Percentiles rank a stretch among this genome's conserved stretches.
Conservation (phyloP, 352 stramenopile species). For the Blastocystis sp. region DNA sequence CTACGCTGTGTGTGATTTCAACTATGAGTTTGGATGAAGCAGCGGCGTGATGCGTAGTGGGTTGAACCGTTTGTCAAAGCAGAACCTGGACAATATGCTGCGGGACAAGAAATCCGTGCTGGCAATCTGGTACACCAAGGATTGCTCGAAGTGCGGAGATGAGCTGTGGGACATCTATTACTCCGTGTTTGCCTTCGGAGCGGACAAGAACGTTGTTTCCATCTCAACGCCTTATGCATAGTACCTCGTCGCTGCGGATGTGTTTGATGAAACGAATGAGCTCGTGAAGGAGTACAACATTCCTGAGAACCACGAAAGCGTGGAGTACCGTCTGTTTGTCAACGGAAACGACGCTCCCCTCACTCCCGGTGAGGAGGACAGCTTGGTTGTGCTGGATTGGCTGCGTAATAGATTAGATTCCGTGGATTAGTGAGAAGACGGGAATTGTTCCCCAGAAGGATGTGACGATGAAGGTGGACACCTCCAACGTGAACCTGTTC, state of each 20-base stretch:
- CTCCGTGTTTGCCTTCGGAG: constrained; percentile 27
- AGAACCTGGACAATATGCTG: constrained; percentile 9
- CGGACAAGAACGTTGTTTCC: not conserved
- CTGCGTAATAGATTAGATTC: not conserved
- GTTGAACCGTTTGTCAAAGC: constrained; percentile 14
- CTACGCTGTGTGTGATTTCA: no score
- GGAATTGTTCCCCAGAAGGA: not conserved
- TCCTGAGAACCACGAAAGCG: constrained; percentile 9
- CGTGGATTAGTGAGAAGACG: constrained; percentile 25
- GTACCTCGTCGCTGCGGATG: constrained; percentile 41
- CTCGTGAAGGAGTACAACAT: constrained; percentile 30
- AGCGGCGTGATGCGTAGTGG: not conserved
- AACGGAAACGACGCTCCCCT: not conserved
- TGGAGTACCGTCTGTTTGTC: constrained; percentile 28
- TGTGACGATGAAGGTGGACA: not conserved
- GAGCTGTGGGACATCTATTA: constrained; percentile 49
- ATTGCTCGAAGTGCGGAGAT: constrained; percentile 38
- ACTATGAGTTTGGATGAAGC: no score
- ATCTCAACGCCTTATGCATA: not conserved
- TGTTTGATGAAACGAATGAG: constrained; percentile 10
- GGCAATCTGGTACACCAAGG: constrained; percentile 14
- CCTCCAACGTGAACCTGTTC: not conserved
- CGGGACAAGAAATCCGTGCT: not conserved
- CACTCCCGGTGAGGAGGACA: constrained; percentile 22
- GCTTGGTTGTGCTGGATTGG: not conserved